Base-by-base conservation (phyloP, 2,329 filamentous ascomycete genomes). In the Aspergillus fumigatiaffinis region DNA sequence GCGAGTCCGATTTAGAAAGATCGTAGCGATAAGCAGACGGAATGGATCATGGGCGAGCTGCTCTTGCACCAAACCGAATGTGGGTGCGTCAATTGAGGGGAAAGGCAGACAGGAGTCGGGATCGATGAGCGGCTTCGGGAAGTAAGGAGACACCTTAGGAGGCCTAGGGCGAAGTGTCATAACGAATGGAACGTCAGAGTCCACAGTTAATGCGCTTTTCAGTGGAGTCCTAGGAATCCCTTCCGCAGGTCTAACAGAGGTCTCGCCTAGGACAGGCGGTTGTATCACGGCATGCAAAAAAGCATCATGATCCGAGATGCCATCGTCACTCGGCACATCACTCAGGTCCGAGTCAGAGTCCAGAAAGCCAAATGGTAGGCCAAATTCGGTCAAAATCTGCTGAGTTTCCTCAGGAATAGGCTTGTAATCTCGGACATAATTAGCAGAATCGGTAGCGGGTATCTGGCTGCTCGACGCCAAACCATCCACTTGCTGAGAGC, bases 11-110 rank as follows among this genome's bases (percentile, higher is more conserved):
- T 93, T 93, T 29, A 96, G 84, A 66, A 96, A 92, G 0, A 90
- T 91, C 4, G 92, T 87, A 12, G 89, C 91, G 29, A 96, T 80
- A 1, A 96, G 82, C 1, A 97, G 83, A 62, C 86, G 87, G 72
- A 95, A 96, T 0, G 92, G 89, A 56, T 91, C 82, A 51, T 83
- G 73, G 1, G 86, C 85, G 17, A 96, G 83, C 61, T 87, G 83
- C 70, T 96, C 92, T 71, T 97, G 92, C 41, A 96, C 85, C 1
- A 97, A 81, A 0, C 92, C 92, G 68, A 96, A 96, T 5, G 68
- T 72, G 0, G 79, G 69, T 0, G 83, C 79, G 7, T 82, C 80
- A 35, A 92, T 83, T 0, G 86, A 82, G 0, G 91, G 89, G 62
- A 93, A 90, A 1, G 77, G 79, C 6, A 81, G 76, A 59, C 75